Conservation (phyloP, 805 yeast genomes). For the Candida quercuum region DNA sequence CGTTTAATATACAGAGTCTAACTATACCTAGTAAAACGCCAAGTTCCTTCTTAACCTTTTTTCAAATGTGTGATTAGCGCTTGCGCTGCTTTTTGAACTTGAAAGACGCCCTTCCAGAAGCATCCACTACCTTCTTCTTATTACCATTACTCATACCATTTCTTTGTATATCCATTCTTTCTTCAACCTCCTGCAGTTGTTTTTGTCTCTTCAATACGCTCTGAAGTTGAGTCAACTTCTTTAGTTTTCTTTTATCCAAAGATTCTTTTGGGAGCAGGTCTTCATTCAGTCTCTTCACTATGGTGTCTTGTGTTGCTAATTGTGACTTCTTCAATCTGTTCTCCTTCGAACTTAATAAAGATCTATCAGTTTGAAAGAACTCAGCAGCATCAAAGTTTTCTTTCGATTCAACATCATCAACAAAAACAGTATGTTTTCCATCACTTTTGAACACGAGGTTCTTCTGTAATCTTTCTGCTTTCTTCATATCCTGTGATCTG, state of each 20-base stretch:
- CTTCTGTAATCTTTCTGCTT: slow-evolving; percentile 48
- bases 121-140: slow-evolving; percentile 66
- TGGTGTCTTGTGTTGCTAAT: slow-evolving; percentile 35
- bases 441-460: slow-evolving; percentile 44
- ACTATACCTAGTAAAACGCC: too few species aligned
- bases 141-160: slow-evolving; percentile 90
- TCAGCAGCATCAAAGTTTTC: slow-evolving; percentile 56
- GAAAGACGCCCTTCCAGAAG: slow-evolving; percentile 63
- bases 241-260: slow-evolving; percentile 49
- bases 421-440: slow-evolving; percentile 84
- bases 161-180: slow-evolving; percentile 68
- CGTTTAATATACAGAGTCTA: too few species aligned
- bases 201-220: slow-evolving; percentile 64
- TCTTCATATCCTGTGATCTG: slow-evolving; percentile 60
- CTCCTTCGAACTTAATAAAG: slow-evolving; percentile 57
- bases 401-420: slow-evolving; percentile 54
- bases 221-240: slow-evolving; percentile 54
- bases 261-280: slow-evolving; percentile 31
- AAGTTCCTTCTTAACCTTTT: too few species aligned
- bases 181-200: slow-evolving; percentile 63
- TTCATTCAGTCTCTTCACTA: slow-evolving; percentile 23
- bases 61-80: too few species aligned
- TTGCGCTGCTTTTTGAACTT: slow-evolving; percentile 86
- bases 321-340: slow-evolving; percentile 66
- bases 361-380: slow-evolving; percentile 65